Conservation (phyloP, 768 basidiomycete species). For the Lactifluus volemus region DNA sequence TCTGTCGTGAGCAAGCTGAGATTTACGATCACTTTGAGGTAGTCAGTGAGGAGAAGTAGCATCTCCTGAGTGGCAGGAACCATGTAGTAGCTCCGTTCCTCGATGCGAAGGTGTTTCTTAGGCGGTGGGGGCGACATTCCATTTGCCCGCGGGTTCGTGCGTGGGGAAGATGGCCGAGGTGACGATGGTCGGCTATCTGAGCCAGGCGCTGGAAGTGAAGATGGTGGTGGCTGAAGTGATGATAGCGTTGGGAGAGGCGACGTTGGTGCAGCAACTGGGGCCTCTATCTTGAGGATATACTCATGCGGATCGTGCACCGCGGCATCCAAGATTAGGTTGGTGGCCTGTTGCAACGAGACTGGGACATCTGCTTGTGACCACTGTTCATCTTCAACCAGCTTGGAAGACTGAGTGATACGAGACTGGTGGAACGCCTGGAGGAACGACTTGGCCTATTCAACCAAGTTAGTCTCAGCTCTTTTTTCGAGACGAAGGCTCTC, state of each 20-base stretch:
- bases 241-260: constrained; percentile 23
- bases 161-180: constrained; percentile 17
- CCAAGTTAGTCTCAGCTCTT: background rate
- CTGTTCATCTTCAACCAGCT: constrained; percentile 90
- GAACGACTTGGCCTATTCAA: constrained; percentile 73
- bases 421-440: constrained; percentile 79
- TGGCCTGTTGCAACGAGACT: constrained; percentile 53
- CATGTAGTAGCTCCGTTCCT: constrained; percentile 76
- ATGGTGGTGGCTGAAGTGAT: constrained; percentile 19
- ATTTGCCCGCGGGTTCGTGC: constrained; percentile 14
- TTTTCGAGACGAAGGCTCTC: background rate
- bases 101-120: constrained; percentile 62
- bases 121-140: constrained; percentile 16
- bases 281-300: constrained; percentile 35
- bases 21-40: constrained; percentile 82
- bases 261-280: constrained; percentile 22
- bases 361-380: constrained; percentile 82
- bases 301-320: constrained; percentile 78
- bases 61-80: constrained; percentile 80
- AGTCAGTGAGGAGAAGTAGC: constrained; percentile 68
- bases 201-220: constrained; percentile 25
- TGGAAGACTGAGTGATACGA: constrained; percentile 71
- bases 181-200: constrained; percentile 12
- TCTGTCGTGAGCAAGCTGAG: constrained; percentile 86
- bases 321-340: constrained; percentile 66